Evolutionary conservation across 2,329 filamentous ascomycete genomes (phyloP).

Genomic region (Claviceps quebecensis): DNA sequence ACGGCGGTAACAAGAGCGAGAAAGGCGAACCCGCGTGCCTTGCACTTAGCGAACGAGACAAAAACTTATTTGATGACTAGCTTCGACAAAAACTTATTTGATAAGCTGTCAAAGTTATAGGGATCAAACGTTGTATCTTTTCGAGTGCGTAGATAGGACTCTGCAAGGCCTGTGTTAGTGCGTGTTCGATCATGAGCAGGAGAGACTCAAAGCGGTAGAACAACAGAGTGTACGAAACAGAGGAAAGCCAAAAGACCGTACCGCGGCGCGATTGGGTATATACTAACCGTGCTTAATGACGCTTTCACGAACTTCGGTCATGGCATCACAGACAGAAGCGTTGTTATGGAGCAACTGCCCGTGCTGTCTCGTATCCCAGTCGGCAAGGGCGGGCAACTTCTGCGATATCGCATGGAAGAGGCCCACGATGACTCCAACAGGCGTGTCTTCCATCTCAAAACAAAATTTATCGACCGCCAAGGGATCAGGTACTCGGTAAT

Average conservation of each 20-base stretch:
- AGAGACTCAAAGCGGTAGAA: not conserved
- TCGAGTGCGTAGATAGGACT: slow-evolving; percentile 73
- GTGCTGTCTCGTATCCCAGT: slow-evolving; percentile 89
- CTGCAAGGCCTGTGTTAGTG: slow-evolving; percentile 33
- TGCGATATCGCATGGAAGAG: slow-evolving; percentile 97
- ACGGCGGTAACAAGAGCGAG: not conserved
- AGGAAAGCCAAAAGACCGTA: not conserved
- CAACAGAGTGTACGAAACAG: not conserved
- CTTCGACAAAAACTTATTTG: slow-evolving; percentile 94
- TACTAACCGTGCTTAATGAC: slow-evolving; percentile 83
- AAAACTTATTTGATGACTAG: slow-evolving; percentile 95
- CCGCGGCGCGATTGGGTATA: not conserved
- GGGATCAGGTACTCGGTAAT: slow-evolving; percentile 82
- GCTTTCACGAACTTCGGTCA: slow-evolving; percentile 90
- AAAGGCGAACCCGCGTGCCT: not conserved
- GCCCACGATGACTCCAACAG: slow-evolving; percentile 89
- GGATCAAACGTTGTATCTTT: slow-evolving; percentile 73
- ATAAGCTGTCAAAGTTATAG: slow-evolving; percentile 85
- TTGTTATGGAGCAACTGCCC: slow-evolving; percentile 86
- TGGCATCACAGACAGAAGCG: slow-evolving; percentile 78
- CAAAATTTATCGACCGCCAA: slow-evolving; percentile 87
- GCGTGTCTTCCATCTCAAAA: slow-evolving; percentile 88
- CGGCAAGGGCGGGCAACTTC: slow-evolving; percentile 80
- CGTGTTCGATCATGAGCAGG: not conserved
- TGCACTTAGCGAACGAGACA: slow-evolving; percentile 85